Evolutionary conservation across 495 filamentous ascomycete genomes (phyloP), one percentile per base, ranked within the genome.

Genomic region (Talaromyces trachyspermus): DNA sequence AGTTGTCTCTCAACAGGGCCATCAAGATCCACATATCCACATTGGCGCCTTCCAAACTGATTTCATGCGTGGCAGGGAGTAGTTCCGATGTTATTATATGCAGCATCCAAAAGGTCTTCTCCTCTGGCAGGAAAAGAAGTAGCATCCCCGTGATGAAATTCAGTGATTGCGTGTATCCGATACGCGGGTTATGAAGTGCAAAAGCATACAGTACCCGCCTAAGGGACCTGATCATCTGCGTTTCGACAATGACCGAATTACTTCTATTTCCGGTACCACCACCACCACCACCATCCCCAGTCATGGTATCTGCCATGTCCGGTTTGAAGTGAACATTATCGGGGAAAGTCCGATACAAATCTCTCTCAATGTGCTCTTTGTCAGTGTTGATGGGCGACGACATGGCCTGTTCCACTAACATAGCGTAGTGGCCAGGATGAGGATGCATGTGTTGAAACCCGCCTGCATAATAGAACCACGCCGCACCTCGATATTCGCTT

Each of bases 401-500:
- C 46, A 83, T 78, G 27, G 83, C 79, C 39, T 74, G 72, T 49
- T 70, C 61, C 10, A 94, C 64, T 24, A 95, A 69, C 33, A 78
- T 66, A 30, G 80, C 73, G 54, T 95, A 98, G 9, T 88, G 61
- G 2, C 86, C 86, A 8, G 72, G 67, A 57, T 95, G 75, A 46
- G 86, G 81, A 46, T 77, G 76, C 46, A 96, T 56, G 52, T 83
- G 79, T 32, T 80, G 77, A 22, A 86, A 86, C 5, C 92, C 92
- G 10, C 88, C 89, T n/a, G 89, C 89, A 61, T 96, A 98, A 64
- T 83, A 97, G 56, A 95, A 98, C 92, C 92, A 98, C 24, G 92
- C 91, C 4, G 85, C 83, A 9, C 92, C 92, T 55, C 92, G 78
- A 78, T 87, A 89, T 48, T 95, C 88, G 1, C 89, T 84, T 2